Conservation (phyloP, 2,329 filamentous ascomycete species). For the Neonectria ditissima region DNA sequence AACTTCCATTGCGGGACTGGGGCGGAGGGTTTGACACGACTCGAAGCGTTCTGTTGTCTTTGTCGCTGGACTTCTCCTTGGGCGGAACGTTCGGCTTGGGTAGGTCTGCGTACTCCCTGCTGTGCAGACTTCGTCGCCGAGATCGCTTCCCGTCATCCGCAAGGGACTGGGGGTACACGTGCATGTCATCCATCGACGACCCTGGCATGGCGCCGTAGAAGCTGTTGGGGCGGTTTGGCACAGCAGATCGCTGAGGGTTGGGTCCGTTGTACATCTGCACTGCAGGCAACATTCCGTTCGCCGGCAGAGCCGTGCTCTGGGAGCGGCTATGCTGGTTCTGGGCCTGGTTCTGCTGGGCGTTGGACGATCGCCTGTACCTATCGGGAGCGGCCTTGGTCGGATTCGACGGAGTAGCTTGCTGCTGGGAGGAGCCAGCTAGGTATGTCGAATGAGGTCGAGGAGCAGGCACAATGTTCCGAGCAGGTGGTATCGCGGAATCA, state of each 20-base stretch:
- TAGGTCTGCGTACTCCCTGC: conserved; percentile 56
- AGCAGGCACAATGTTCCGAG: conserved; percentile 55
- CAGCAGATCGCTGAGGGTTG: conserved; percentile 47
- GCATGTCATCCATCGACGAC: conserved; percentile 74
- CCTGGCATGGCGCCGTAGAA: conserved; percentile 62
- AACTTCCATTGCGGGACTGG: conserved; percentile 66
- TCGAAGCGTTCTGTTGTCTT: conserved; percentile 56
- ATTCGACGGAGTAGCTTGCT: conserved; percentile 59
- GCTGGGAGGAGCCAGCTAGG: conserved; percentile 54
- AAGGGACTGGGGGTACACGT: conserved; percentile 66
- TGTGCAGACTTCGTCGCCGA: conserved; percentile 85
- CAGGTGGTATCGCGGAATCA: conserved; percentile 60
- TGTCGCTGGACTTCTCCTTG: conserved; percentile 48
- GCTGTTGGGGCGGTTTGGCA: conserved; percentile 64
- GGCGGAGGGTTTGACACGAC: conserved; percentile 46
- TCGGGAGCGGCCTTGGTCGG: conserved; percentile 71
- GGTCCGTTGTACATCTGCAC: conserved; percentile 48
- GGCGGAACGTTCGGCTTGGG: conserved; percentile 34
- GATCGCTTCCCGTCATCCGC: conserved; percentile 80
- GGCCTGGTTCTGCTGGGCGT: conserved; percentile 34
- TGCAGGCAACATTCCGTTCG: conserved; percentile 43
- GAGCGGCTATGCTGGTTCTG: conserved; percentile 53
- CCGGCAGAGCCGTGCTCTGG: conserved; percentile 50
- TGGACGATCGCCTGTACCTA: conserved; percentile 77
- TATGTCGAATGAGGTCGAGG: conserved; percentile 59